Evolutionary conservation across 495 filamentous ascomycete species (phyloP).

Genomic region (Aspergillus hancockii): DNA sequence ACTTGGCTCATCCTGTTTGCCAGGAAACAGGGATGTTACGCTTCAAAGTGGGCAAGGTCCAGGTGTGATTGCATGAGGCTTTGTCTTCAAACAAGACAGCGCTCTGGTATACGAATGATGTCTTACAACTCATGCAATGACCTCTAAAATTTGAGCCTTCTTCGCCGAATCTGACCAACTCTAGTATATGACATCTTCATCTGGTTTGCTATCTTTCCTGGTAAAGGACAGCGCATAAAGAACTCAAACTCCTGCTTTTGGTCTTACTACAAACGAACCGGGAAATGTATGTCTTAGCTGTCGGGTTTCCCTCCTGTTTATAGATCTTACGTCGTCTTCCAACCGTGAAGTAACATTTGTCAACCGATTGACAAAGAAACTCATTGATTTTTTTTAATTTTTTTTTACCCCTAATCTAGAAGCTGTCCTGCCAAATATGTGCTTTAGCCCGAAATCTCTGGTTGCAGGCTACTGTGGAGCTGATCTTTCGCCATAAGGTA

Average conservation of each 20-base stretch:
- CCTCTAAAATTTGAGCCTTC: too few relatives aligned
- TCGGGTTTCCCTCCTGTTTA: conserved; percentile 12
- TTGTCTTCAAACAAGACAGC: background rate
- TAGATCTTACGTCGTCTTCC: conserved; percentile 18
- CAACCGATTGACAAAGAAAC: background rate
- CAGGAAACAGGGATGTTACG: background rate
- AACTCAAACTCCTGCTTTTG: background rate
- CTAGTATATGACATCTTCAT: background rate
- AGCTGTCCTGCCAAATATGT: conserved; percentile 6
- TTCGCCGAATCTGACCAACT: background rate
- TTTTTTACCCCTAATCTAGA: background rate
- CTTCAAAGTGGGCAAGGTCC: background rate
- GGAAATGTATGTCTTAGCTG: conserved; percentile 15
- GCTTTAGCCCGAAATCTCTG: background rate
- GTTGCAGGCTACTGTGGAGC: conserved; percentile 10
- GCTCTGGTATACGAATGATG: background rate
- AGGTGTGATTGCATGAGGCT: background rate
- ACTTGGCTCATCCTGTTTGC: too few relatives aligned
- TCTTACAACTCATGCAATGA: background rate
- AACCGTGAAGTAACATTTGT: background rate
- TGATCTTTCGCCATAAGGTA: conserved; percentile 8
- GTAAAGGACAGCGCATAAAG: background rate
- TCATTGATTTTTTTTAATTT: background rate
- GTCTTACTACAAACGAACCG: background rate
- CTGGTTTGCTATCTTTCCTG: background rate